These are phyloP conservation scores for Leccinum angustisporum DNA, from an alignment of 1,284 basidiomycete genomes.

Conservation along the genomic window DNA sequence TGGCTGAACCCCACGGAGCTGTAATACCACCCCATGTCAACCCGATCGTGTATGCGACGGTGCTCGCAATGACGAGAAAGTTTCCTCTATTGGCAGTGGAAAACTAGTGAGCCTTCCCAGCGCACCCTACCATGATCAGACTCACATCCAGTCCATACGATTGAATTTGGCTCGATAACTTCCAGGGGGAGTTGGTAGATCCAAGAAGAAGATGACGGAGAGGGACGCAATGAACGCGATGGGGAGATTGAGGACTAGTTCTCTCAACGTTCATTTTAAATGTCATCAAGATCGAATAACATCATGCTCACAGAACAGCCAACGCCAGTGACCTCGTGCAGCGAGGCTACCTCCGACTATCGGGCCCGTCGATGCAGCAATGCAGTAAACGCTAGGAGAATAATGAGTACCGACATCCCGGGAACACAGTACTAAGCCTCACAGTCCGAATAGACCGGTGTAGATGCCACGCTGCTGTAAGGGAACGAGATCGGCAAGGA, in stretches of 20 bases:
- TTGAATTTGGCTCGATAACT: slow-evolving; percentile 10
- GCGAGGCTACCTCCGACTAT: slow-evolving; percentile 17
- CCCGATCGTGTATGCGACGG: slow-evolving; percentile 11
- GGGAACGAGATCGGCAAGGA: background rate
- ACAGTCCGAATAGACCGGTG: background rate
- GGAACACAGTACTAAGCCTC: background rate
- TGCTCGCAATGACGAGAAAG: slow-evolving; percentile 13
- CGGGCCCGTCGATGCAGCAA: slow-evolving; percentile 14
- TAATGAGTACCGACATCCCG: background rate
- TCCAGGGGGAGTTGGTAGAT: slow-evolving; percentile 12
- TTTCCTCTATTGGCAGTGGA: slow-evolving; percentile 7
- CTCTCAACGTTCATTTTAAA: background rate
- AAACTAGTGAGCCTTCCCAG: background rate
- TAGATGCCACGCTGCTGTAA: background rate
- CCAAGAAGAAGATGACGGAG: slow-evolving; percentile 8
- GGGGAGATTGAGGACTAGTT: slow-evolving; percentile 16
- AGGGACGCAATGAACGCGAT: slow-evolving; percentile 9
- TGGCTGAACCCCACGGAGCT: slow-evolving; percentile 40
- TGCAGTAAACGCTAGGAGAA: background rate
- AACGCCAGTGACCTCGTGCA: slow-evolving; percentile 14
- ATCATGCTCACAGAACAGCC: slow-evolving; percentile 17
- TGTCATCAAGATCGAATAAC: background rate
- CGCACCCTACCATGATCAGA: background rate
- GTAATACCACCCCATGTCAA: slow-evolving; percentile 16
- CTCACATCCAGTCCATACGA: slow-evolving; percentile 21